These are phyloP conservation scores for Hypoxylon sp. DNA, from an alignment of 2,329 filamentous ascomycete species.

Conservation along the genomic window DNA sequence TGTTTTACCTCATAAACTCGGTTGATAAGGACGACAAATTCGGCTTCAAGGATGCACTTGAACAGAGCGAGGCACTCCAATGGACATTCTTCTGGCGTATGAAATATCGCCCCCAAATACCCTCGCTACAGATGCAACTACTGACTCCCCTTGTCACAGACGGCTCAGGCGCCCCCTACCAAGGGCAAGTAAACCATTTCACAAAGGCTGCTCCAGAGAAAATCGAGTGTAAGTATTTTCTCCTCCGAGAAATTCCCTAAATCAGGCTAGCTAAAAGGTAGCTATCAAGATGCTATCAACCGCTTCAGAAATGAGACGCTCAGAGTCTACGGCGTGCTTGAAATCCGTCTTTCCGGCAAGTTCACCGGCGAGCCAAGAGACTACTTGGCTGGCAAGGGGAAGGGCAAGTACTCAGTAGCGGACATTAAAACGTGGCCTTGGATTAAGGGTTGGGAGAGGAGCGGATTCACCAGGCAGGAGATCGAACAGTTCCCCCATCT, in stretches of 20 bases:
- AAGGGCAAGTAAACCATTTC: slow-evolving; percentile 62
- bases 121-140: no score
- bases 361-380: slow-evolving; percentile 64
- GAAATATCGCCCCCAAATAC: background rate
- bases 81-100: slow-evolving; percentile 69
- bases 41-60: slow-evolving; percentile 66
- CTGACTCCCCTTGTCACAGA: slow-evolving; percentile 42
- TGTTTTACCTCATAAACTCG: slow-evolving; percentile 67
- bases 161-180: slow-evolving; percentile 59
- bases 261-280: background rate
- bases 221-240: slow-evolving; percentile 55
- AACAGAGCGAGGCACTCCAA: slow-evolving; percentile 64
- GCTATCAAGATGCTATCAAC: slow-evolving; percentile 60
- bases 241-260: no score
- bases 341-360: slow-evolving; percentile 59
- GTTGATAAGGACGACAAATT: slow-evolving; percentile 65
- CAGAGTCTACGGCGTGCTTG: slow-evolving; percentile 65
- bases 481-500: slow-evolving; percentile 66
- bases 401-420: slow-evolving; percentile 68
- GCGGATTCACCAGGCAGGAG: slow-evolving; percentile 63
- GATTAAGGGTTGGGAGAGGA: slow-evolving; percentile 62
- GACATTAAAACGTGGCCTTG: slow-evolving; percentile 68
- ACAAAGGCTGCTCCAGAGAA: slow-evolving; percentile 60
- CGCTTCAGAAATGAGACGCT: slow-evolving; percentile 67
- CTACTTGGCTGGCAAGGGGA: slow-evolving; percentile 67